Evolutionary conservation across 495 filamentous ascomycete genomes (phyloP), one percentile per base, ranked within the genome.

Genomic region (Aspergillus conjunctus): DNA sequence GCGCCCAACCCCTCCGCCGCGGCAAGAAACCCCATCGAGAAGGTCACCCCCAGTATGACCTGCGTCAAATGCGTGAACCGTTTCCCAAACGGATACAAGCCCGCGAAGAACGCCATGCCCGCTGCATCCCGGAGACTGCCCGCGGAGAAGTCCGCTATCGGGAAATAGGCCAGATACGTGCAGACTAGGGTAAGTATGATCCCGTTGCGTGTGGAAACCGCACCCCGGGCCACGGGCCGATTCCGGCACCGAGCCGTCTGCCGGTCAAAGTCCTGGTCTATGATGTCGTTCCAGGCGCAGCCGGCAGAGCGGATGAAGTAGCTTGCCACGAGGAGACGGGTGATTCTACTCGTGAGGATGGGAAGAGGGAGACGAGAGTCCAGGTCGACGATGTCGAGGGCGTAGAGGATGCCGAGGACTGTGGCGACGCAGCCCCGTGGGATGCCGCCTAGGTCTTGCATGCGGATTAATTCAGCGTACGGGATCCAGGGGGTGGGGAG

Each of bases 231-330:
- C 15, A 62, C 33, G 7, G 79, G 79, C 12, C 79, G 70, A 34
- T 66, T 56, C 4, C 63, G 56, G 15, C 64, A 71, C 0, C 78
- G 71, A 3, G 48, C 52, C 0, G 79, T 73, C 8, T 67, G 68
- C 0, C 75, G 58, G 55, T 82, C 79, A 30, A 70, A 67, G 10
- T 75, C 68, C 12, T 61, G 62, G 62, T 81, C 79, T 11, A 75
- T 33, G 22, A 54, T 76, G 56, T 80, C 78, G 58, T 81, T 78
- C 76, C 76, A 79, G 9, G 63, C 51, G 32, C 67, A 68, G 7
- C 51, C 64, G 2, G 57, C 60, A 15, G 56, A 17, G 12, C 66
- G 60, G 4, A 68, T 30, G 7, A 63, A 37, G n/a, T 62, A 46
- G 7, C 37, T 57, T 41, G 51, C 32, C 2, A 60, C 7, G 15